phyloP scores from a whole-genome alignment of 352 stramenopile species.

The Phytopythium sindhum region DNA sequence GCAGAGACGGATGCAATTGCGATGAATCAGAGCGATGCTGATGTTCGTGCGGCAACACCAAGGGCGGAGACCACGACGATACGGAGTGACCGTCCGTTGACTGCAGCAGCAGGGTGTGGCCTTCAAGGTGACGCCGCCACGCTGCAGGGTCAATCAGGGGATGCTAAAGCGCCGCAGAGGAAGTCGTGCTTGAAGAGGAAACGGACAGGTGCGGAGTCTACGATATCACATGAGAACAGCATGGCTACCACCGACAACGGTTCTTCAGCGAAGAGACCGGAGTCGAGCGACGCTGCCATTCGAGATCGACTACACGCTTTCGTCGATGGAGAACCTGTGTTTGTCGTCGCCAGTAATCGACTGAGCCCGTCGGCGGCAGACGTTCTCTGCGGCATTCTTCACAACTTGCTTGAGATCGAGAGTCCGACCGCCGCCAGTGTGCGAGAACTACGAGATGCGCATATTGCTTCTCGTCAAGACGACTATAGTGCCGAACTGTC shows the following conservation, averaged over 20 bases:
- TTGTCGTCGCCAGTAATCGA: constrained; percentile 29
- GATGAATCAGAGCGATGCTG: not conserved
- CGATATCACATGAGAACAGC: not conserved
- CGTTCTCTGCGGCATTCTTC: constrained; percentile 30
- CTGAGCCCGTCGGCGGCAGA: constrained; percentile 23
- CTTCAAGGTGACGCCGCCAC: not conserved
- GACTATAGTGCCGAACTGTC: not conserved
- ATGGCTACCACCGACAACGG: not conserved
- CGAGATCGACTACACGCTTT: not conserved
- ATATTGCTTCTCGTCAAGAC: not conserved
- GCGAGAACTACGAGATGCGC: not conserved
- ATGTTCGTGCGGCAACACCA: not conserved
- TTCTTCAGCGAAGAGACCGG: not conserved
- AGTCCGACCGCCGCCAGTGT: not conserved
- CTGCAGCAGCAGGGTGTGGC: not conserved
- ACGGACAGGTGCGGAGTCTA: constrained; percentile 1
- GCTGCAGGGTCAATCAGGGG: not conserved
- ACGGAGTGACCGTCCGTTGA: not conserved
- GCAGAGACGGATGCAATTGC: constrained; percentile 6
- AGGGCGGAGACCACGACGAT: not conserved
- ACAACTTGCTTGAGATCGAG: constrained; percentile 47
- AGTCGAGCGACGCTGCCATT: not conserved
- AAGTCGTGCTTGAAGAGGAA: constrained; percentile 63
- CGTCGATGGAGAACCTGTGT: constrained; percentile 1
- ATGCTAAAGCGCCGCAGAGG: constrained; percentile 9